Percentiles rank a stretch among this genome's conserved stretches.
phyloP scores from a whole-genome alignment of 2,329 filamentous ascomycete genomes.

The Alternaria incomplexa region DNA sequence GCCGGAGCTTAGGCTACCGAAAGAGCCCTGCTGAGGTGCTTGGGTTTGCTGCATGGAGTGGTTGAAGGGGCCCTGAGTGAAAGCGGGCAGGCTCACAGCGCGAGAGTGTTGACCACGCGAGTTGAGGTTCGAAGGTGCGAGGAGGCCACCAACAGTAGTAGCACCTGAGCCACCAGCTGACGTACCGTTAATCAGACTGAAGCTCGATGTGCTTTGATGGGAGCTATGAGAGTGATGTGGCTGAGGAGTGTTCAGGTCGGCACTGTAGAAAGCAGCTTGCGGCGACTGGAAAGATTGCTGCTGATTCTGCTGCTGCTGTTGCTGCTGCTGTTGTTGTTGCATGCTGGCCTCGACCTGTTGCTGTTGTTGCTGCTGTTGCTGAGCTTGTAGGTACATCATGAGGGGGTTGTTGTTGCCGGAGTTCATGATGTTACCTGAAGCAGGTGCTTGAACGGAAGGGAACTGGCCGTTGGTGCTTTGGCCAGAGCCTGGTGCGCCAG shows the following conservation, averaged over 20 bases:
- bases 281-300: conserved; percentile 73
- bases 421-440: conserved; percentile 78
- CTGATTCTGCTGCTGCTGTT: conserved; percentile 38
- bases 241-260: conserved; percentile 66
- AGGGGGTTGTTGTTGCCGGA: conserved; percentile 82
- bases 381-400: conserved; percentile 88
- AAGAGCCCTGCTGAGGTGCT: conserved; percentile 54
- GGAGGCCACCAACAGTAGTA: conserved; percentile 76
- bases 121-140: conserved; percentile 71
- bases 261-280: conserved; percentile 80
- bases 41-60: conserved; percentile 48
- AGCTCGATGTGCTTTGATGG: conserved; percentile 60
- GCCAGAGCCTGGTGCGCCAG: conserved; percentile 62
- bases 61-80: conserved; percentile 65
- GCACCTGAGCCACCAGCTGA: conserved; percentile 57
- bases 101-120: conserved; percentile 71
- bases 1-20: conserved; percentile 64
- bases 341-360: conserved; percentile 49
- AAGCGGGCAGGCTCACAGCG: conserved; percentile 84
- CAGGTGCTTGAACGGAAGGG: conserved; percentile 67
- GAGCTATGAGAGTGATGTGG: conserved; percentile 66
- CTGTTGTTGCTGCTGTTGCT: conserved; percentile 52
- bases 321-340: conserved; percentile 38
- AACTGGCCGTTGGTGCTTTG: conserved; percentile 62
- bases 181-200: conserved; percentile 55